phyloP scores from a whole-genome alignment of 2,329 filamentous ascomycete species.

The Ustilaginoidea virens region DNA sequence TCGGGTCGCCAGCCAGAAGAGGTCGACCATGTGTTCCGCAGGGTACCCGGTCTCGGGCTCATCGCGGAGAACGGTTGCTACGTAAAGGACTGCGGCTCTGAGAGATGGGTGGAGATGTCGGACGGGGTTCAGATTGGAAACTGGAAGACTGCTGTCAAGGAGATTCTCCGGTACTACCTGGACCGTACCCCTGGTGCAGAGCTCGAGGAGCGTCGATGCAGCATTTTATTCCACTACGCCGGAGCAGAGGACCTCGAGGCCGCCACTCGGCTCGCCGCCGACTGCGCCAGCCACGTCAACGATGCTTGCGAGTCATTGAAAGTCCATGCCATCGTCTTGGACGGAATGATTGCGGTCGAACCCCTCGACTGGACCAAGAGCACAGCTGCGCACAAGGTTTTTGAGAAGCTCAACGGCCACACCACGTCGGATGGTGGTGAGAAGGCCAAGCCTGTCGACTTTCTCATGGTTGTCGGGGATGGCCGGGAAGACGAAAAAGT shows the following conservation, averaged over 20 bases:
- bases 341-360: conserved; percentile 71
- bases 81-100: conserved; percentile 52
- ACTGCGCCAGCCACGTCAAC: conserved; percentile 91
- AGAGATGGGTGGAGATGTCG: conserved; percentile 64
- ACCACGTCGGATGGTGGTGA: conserved; percentile 13
- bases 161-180: conserved; percentile 76
- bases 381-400: conserved; percentile 63
- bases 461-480: conserved; percentile 79
- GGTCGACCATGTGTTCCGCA: conserved; percentile 71
- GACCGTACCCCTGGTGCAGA: conserved; percentile 79
- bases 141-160: conserved; percentile 75
- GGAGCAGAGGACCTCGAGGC: conserved; percentile 61
- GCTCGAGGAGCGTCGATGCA: conserved; percentile 85
- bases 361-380: conserved; percentile 77
- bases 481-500: conserved; percentile 87
- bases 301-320: conserved; percentile 74
- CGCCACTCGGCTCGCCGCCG: conserved; percentile 66
- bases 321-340: conserved; percentile 69
- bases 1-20: conserved; percentile 78
- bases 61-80: conserved; percentile 95
- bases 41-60: conserved; percentile 69
- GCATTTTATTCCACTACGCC: conserved; percentile 80
- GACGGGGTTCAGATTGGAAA: conserved; percentile 51
- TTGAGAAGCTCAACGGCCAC: conserved; percentile 37
- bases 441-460: conserved; percentile 47